A percentile compares a stretch with the other conserved stretches of the same genome.
These are phyloP conservation scores for Tricholoma sp. DNA, from an alignment of 768 basidiomycete species.

Conservation along the genomic window DNA sequence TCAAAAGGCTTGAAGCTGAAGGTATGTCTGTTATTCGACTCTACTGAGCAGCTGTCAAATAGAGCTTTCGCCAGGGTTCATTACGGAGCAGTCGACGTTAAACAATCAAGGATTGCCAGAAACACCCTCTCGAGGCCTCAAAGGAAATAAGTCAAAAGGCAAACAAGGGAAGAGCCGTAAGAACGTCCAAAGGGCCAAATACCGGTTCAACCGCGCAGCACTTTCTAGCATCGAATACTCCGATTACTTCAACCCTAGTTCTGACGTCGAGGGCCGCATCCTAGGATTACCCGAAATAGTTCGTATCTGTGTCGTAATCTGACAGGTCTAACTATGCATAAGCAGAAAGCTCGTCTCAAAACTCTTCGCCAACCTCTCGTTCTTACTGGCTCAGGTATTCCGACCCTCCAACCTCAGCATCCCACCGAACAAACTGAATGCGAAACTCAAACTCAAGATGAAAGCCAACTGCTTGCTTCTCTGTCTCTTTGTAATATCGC, in stretches of 20 bases:
- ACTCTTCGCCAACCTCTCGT: conserved; percentile 4
- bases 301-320: conserved; percentile 14
- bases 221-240: conserved; percentile 43
- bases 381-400: conserved; percentile 7
- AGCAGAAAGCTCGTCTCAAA: conserved; percentile 4
- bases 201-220: conserved; percentile 49
- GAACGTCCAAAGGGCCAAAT: conserved; percentile 51
- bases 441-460: conserved; percentile 35
- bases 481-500: conserved; percentile 14
- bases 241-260: conserved; percentile 67
- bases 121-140: conserved; percentile 31
- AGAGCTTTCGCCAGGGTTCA: conserved; percentile 43
- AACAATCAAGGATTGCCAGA: conserved; percentile 49
- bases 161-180: conserved; percentile 42
- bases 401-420: conserved; percentile 1
- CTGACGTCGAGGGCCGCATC: conserved; percentile 52
- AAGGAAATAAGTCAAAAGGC: conserved; percentile 34
- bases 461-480: conserved; percentile 13
- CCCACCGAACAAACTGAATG: conserved; percentile 7
- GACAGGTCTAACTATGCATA: not conserved
- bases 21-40: conserved; percentile 31
- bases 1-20: conserved; percentile 67
- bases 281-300: conserved; percentile 60
- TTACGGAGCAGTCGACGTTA: conserved; percentile 43
- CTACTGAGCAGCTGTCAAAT: not conserved